Conservation (phyloP, 352 stramenopile genomes). For the Pseudoperonospora humuli region DNA sequence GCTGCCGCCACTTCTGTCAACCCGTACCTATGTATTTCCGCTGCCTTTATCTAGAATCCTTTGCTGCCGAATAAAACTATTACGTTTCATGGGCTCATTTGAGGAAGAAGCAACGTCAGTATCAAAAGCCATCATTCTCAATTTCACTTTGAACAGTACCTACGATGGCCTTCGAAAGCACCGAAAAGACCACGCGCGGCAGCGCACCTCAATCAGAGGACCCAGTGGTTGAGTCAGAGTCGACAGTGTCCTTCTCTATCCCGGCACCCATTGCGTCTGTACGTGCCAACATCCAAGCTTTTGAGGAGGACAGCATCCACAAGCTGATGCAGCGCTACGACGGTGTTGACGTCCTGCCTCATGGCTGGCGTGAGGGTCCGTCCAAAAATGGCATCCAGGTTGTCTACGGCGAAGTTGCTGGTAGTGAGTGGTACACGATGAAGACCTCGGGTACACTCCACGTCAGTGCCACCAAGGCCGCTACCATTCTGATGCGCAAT, state of each 20-base stretch:
- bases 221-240: slow-evolving; percentile 25
- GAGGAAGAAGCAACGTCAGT: no score
- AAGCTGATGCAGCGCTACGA: slow-evolving; percentile 49
- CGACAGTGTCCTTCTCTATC: slow-evolving; percentile 30
- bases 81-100: no score
- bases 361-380: slow-evolving; percentile 58
- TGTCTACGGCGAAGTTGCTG: slow-evolving; percentile 50
- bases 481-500: slow-evolving; percentile 36
- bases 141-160: no score
- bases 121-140: no score
- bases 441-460: slow-evolving; percentile 51
- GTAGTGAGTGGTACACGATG: slow-evolving; percentile 70
- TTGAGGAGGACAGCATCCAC: slow-evolving; percentile 48
- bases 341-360: slow-evolving; percentile 50
- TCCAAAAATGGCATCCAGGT: slow-evolving; percentile 67
- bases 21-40: no score
- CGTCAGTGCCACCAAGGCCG: slow-evolving; percentile 45
- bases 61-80: no score
- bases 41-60: no score
- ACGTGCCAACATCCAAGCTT: slow-evolving; percentile 38
- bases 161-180: slow-evolving; percentile 53
- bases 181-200: slow-evolving; percentile 40
- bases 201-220: slow-evolving; percentile 25
- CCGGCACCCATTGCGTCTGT: slow-evolving; percentile 44
- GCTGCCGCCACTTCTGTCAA: no score